phyloP scores from a whole-genome alignment of 345 rosid genomes.

The Melastoma malabathricum region DNA sequence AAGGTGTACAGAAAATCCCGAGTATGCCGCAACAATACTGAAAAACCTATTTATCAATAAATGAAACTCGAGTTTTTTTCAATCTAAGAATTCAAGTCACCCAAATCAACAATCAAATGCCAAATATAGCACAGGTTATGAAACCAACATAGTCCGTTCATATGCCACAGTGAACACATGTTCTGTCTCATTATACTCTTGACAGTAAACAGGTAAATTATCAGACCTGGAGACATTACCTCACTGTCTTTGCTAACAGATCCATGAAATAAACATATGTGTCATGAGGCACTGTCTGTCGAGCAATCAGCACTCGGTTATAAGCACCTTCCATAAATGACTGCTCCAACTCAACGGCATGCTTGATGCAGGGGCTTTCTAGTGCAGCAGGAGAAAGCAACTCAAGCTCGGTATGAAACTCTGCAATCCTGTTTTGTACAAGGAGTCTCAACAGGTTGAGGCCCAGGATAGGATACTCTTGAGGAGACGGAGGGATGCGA shows the following conservation, averaged over 20 bases:
- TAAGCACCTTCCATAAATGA: constrained; percentile 99
- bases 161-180: too few species aligned
- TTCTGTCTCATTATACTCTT: too few species aligned
- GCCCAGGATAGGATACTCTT: constrained; percentile 76
- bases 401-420: constrained; percentile 91
- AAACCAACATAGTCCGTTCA: too few species aligned
- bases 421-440: constrained; percentile 92
- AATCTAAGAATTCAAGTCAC: too few species aligned
- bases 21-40: too few species aligned
- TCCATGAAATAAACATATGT: constrained; percentile 93
- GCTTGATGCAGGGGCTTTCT: constrained; percentile 82
- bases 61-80: too few species aligned
- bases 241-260: constrained; percentile 93
- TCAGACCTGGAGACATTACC: constrained; percentile 24
- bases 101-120: too few species aligned
- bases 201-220: too few species aligned
- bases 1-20: too few species aligned
- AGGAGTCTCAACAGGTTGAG: constrained; percentile 92
- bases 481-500: constrained; percentile 56
- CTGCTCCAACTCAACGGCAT: constrained; percentile 98
- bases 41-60: too few species aligned
- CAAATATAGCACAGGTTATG: too few species aligned
- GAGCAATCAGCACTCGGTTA: constrained; percentile 85
- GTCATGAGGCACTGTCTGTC: constrained; percentile 77
- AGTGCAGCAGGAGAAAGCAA: constrained; percentile 62